Percentiles rank a stretch among this genome's conserved stretches.
These are phyloP conservation scores for Spatholobus suberectus DNA, from an alignment of 306 rosid genomes.

Conservation along the genomic window DNA sequence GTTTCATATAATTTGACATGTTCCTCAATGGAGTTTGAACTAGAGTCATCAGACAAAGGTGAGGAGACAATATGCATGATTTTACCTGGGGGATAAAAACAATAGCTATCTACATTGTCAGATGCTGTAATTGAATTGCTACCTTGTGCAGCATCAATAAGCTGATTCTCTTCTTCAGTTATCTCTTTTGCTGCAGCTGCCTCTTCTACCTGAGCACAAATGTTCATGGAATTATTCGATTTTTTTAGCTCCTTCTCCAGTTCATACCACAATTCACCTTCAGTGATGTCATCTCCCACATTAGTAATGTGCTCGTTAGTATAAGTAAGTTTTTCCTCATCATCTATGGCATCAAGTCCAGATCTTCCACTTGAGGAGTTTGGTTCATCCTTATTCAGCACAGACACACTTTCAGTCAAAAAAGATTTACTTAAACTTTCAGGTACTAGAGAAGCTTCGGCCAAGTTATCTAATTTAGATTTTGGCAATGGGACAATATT, in stretches of 20 bases:
- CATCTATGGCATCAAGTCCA: conserved; percentile 60
- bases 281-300: conserved; percentile 60
- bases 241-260: conserved; percentile 71
- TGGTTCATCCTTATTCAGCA: conserved; percentile 46
- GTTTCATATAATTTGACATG: conserved; percentile 67
- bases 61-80: conserved; percentile 72
- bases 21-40: conserved; percentile 53
- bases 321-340: conserved; percentile 56
- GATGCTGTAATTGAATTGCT: conserved; percentile 41
- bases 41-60: conserved; percentile 43
- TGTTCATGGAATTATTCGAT: conserved; percentile 40
- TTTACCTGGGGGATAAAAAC: conserved; percentile 76
- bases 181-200: conserved; percentile 69
- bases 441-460: background rate
- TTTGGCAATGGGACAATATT: conserved; percentile 52
- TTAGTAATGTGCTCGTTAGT: conserved; percentile 42
- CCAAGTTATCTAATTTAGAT: conserved; percentile 50
- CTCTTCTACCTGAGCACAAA: conserved; percentile 53
- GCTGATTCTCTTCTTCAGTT: conserved; percentile 62
- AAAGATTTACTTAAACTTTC: conserved; percentile 50
- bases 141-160: conserved; percentile 66
- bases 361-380: conserved; percentile 51
- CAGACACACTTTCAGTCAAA: conserved; percentile 23
- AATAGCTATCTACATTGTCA: conserved; percentile 60
- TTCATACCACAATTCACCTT: conserved; percentile 74